Evolutionary conservation across 1,284 basidiomycete species (phyloP), one percentile per base, ranked within the genome.

Genomic region (Ustilago cynodontis): DNA sequence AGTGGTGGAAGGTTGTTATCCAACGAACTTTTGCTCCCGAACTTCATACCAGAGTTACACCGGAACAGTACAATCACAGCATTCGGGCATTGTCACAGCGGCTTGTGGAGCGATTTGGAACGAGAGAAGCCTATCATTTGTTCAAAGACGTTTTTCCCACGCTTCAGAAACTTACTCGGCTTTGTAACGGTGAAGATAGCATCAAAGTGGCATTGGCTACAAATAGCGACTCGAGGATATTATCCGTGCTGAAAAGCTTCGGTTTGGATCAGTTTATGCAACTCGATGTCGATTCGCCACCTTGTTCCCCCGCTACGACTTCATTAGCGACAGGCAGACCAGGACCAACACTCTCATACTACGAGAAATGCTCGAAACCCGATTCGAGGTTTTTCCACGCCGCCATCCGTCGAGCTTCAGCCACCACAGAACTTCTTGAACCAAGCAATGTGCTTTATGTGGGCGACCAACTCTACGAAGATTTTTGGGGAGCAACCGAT

Each of bases 381-480:
- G 45, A 77, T 22, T 14, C 60, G 10, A 50, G 41, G 49, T 80
- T 80, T 37, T 80, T 78, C 67, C 60, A 65, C 20, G 62, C 68
- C 10, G 76, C 76, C n/a, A 3, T 77, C 18, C 53, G 49, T 41
- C 58, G 65, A 53, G 63, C 71, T 43, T 28, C 54, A 26, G 22
- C 18, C 18, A 31, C 24, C 9, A 41, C 16, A 9, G 24, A 29
- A 28, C 9, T 6, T 3, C 20, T 18, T 51, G 11, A 18, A 28
- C 24, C n/a, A 10, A 55, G 54, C 22, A 58, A 74, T 8, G 77
- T 70, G 8, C 53, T 81, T 16, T 81, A 79, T 58, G 73, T 81
- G 2, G 79, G 79, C 37, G 77, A 81, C 31, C 79, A 81, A 54
- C 64, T 81, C 9, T 35, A 76, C 20, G 77, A 81, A 59, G 79